Conservation (phyloP, 192 early-diverging fungal species). For the Backusella parvicylindrica region DNA sequence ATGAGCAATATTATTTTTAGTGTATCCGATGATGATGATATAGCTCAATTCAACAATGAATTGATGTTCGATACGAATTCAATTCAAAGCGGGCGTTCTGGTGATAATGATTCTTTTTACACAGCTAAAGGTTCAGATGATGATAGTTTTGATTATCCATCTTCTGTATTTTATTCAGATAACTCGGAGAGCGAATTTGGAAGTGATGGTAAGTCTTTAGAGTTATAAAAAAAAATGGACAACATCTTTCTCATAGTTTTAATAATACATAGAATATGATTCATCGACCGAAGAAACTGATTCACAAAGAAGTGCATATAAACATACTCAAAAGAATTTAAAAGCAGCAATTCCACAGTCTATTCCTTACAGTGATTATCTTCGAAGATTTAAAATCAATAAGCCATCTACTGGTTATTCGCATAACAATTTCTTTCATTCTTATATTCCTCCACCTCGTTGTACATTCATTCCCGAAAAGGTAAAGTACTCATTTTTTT, state of each 20-base stretch:
- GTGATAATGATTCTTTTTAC: constrained; percentile 22
- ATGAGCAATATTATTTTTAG: background rate
- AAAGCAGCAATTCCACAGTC: constrained; percentile 16
- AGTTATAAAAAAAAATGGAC: background rate
- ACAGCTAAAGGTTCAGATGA: constrained; percentile 13
- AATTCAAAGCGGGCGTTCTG: background rate
- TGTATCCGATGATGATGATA: background rate
- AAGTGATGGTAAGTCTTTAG: constrained; percentile 4
- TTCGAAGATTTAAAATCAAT: constrained; percentile 5
- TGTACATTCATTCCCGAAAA: constrained; percentile 36
- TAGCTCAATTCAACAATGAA: background rate
- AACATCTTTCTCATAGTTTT: background rate
- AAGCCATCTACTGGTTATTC: background rate
- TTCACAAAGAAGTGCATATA: background rate
- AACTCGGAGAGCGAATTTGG: constrained; percentile 19
- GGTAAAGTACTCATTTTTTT: constrained; percentile 13
- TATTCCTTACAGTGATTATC: constrained; percentile 18
- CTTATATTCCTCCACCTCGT: constrained; percentile 49
- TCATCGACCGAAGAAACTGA: background rate
- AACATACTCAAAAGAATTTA: background rate
- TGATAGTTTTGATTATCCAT: constrained; percentile 6
- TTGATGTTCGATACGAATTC: background rate
- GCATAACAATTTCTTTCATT: constrained; percentile 27
- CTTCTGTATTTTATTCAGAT: constrained; percentile 6
- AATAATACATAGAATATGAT: background rate